These are phyloP conservation scores for Reticulascus tulasneorum DNA, from an alignment of 2,329 filamentous ascomycete genomes.

Conservation along the genomic window DNA sequence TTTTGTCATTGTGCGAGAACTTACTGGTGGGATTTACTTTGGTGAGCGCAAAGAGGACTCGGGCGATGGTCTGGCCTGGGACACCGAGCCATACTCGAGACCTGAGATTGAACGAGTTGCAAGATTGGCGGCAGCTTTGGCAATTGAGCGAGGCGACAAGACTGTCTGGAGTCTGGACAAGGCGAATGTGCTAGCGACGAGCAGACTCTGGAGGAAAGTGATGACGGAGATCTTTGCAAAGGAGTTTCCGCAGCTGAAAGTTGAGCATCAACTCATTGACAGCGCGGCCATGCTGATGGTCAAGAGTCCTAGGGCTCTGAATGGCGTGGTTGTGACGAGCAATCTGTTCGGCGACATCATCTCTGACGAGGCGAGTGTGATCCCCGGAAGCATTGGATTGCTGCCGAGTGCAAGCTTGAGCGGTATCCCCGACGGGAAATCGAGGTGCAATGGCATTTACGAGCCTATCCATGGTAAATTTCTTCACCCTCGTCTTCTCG, in stretches of 20 bases:
- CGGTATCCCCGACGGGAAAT: slow-evolving; percentile 80
- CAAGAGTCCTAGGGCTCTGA: slow-evolving; percentile 83
- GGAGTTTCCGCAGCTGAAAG: slow-evolving; percentile 82
- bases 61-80: slow-evolving; percentile 69
- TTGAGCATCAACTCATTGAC: slow-evolving; percentile 90
- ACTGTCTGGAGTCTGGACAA: slow-evolving; percentile 84
- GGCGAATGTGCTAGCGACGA: slow-evolving; percentile 92
- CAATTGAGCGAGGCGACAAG: slow-evolving; percentile 67
- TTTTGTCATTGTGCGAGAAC: slow-evolving; percentile 87
- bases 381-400: slow-evolving; percentile 84
- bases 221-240: slow-evolving; percentile 79
- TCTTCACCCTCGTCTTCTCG: not conserved
- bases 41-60: slow-evolving; percentile 80
- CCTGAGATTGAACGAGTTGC: slow-evolving; percentile 85
- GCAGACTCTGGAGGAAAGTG: slow-evolving; percentile 82
- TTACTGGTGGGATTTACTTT: slow-evolving; percentile 94
- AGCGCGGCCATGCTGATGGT: slow-evolving; percentile 97
- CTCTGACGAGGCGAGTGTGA: slow-evolving; percentile 90
- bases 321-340: slow-evolving; percentile 87
- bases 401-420: slow-evolving; percentile 84
- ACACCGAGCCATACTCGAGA: slow-evolving; percentile 83
- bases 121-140: slow-evolving; percentile 75
- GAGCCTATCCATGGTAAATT: slow-evolving; percentile 88
- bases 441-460: slow-evolving; percentile 87
- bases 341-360: slow-evolving; percentile 98